Percentiles rank a stretch among this genome's conserved stretches.
These are phyloP conservation scores for Penicillium glabrum DNA, from an alignment of 2,329 filamentous ascomycete genomes.

Conservation along the genomic window DNA sequence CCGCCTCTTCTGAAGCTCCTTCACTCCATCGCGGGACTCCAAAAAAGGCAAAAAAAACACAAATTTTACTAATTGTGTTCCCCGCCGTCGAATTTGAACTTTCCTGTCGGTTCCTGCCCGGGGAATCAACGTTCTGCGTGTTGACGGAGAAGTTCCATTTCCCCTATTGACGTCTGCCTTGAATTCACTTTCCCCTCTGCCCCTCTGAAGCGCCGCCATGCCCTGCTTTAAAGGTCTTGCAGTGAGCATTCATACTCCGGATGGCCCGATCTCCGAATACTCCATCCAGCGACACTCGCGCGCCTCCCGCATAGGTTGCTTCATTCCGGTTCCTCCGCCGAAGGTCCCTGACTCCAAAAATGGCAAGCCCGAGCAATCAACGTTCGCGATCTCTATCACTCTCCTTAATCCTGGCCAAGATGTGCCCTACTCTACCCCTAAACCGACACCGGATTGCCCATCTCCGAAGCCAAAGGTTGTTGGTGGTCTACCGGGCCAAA, in stretches of 20 bases:
- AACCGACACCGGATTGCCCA: conserved; percentile 72
- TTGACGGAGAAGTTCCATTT: conserved; percentile 1
- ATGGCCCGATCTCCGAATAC: conserved; percentile 82
- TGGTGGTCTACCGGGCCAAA: conserved; percentile 63
- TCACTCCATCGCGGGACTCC: conserved; percentile 6
- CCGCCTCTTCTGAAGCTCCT: conserved; percentile 23
- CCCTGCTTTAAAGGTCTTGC: conserved; percentile 99
- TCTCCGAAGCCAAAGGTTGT: conserved; percentile 81
- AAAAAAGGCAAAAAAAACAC: conserved; percentile 11
- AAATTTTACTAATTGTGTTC: conserved; percentile 2
- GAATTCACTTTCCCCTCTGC: neutral
- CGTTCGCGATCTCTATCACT: conserved; percentile 97
- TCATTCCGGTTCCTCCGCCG: conserved; percentile 91
- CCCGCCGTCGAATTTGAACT: conserved; percentile 5
- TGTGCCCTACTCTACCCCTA: conserved; percentile 90
- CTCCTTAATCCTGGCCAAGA: conserved; percentile 83
- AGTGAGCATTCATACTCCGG: conserved; percentile 87
- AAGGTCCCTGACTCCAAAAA: conserved; percentile 68
- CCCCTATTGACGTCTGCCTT: neutral
- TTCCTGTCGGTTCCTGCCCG: conserved; percentile 1
- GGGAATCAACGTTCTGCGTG: conserved; percentile 2
- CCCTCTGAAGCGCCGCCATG: conserved; percentile 50
- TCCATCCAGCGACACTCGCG: conserved; percentile 93
- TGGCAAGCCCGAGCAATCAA: conserved; percentile 84
- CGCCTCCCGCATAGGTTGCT: conserved; percentile 89